Percentiles rank a stretch among this genome's conserved stretches.
phyloP scores from a whole-genome alignment of 148 eudicot species.

The Silene uniflora region DNA sequence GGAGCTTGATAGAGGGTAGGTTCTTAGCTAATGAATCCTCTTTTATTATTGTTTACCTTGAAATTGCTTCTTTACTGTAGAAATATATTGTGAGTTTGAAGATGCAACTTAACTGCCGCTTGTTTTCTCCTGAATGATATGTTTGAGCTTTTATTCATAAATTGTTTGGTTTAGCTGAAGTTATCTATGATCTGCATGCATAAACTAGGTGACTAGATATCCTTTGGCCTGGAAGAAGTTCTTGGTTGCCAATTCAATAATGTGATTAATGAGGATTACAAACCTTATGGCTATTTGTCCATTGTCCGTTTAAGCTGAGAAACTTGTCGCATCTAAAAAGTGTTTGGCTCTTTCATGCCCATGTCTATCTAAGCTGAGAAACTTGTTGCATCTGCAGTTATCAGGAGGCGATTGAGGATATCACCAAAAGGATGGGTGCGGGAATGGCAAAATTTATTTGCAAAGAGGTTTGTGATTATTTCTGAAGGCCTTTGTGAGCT shows the following conservation, averaged over 20 bases:
- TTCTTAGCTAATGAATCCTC: constrained; percentile 11
- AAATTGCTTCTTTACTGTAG: background rate
- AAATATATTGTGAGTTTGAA: background rate
- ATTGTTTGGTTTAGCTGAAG: background rate
- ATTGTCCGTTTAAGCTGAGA: no score
- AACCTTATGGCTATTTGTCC: no score
- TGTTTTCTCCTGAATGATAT: background rate
- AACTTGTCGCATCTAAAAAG: background rate
- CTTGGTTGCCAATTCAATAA: background rate
- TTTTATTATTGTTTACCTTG: background rate
- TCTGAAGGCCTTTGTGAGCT: background rate
- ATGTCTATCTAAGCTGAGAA: background rate
- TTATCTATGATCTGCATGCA: background rate
- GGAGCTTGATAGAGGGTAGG: constrained; percentile 81
- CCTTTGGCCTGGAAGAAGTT: no score
- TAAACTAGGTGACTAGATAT: background rate
- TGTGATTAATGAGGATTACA: no score
- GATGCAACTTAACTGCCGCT: background rate
- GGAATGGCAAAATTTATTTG: constrained; percentile 97
- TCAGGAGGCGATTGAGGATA: constrained; percentile 86
- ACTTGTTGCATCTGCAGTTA: constrained; percentile 45
- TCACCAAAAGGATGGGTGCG: constrained; percentile 87
- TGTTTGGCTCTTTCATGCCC: background rate
- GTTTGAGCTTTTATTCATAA: constrained; percentile 1
- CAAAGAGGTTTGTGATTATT: constrained; percentile 65